Percentiles rank a stretch among this genome's conserved stretches.
Conservation (phyloP, 2,329 filamentous ascomycete genomes). For the Fusarium globosum region DNA sequence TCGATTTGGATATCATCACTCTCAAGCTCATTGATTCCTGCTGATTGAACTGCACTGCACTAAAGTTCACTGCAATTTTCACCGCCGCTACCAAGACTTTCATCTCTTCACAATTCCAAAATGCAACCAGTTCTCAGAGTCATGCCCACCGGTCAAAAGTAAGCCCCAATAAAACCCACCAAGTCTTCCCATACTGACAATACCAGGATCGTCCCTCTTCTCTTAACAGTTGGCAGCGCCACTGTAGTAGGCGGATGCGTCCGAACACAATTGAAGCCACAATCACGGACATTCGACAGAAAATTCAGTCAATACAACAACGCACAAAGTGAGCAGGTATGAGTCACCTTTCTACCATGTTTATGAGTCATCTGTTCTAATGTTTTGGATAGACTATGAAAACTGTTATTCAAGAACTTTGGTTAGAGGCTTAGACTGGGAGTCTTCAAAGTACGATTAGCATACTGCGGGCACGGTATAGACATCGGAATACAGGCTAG, state of each 20-base stretch:
- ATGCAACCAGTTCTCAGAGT: constrained; percentile 35
- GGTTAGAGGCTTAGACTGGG: constrained; percentile 8
- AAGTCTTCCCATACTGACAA: constrained; percentile 8
- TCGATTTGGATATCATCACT: background rate
- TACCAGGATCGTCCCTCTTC: constrained; percentile 36
- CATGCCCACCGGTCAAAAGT: constrained; percentile 33
- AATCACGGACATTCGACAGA: constrained; percentile 38
- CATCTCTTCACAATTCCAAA: background rate
- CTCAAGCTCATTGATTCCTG: background rate
- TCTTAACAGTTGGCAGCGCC: constrained; percentile 40
- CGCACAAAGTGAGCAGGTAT: constrained; percentile 35
- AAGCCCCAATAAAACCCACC: background rate
- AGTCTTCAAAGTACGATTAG: background rate
- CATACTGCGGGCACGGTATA: constrained; percentile 1
- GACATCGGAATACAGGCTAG: background rate
- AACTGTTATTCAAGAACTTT: constrained; percentile 20
- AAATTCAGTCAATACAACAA: constrained; percentile 42
- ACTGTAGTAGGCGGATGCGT: constrained; percentile 27
- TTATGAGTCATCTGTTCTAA: constrained; percentile 19
- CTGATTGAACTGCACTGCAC: background rate
- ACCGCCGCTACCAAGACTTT: background rate
- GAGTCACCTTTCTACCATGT: background rate
- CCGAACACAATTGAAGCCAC: constrained; percentile 27
- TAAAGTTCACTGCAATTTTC: background rate
- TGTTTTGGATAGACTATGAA: constrained; percentile 5